Base-by-base conservation (phyloP, 2,329 filamentous ascomycete species). In the Dothidotthia symphoricarpi region DNA sequence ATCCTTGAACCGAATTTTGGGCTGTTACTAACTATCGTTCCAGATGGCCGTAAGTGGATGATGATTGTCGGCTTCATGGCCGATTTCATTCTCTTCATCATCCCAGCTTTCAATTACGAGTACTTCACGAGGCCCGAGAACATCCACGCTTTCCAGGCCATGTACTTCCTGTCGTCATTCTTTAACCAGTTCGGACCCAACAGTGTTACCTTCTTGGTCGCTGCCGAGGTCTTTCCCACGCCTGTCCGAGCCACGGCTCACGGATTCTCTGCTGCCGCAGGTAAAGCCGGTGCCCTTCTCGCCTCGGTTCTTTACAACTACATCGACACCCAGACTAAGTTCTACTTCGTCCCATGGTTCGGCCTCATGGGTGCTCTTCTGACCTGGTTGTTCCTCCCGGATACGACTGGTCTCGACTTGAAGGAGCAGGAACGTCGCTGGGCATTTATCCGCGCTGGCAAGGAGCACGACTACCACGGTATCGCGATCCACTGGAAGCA, bases 121-220 rank as follows among this genome's bases (percentile, higher is more conserved):
- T 89, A 93, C 79, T 96, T 89, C 75, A 88, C 80, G 14, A 75
- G 75, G 33, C 72, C 76, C 1, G 74, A 75, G 5, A 81, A 88
- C 57, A 85, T 96, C 66, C 82, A 88, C 61, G 75, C 77, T n/a
- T 97, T 97, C 83, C 90, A 96, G 74, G 82, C 90, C 63, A 95
- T 97, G 88, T 96, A 96, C 78, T 96, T 95, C 73, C 69, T 97
- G 55, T 95, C 88, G 6, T 95, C 88, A 16, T 97, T 97, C 76
- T 97, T 97, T 83, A 96, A 96, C 78, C 91, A 97, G 67, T 97
- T 97, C 61, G 91, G 91, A 10, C 91, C 91, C 69, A 97, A 97
- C 78, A 85, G 82, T 31, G 89, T 96, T 59, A 95, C 90, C 47
- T 97, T 97, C 85, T 80, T 97, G 53, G 87, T 95, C 24, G 91